Evolutionary conservation across 192 early-diverging fungal genomes (phyloP), one percentile per base, ranked within the genome.

Genomic region (Coemansia sp.): DNA sequence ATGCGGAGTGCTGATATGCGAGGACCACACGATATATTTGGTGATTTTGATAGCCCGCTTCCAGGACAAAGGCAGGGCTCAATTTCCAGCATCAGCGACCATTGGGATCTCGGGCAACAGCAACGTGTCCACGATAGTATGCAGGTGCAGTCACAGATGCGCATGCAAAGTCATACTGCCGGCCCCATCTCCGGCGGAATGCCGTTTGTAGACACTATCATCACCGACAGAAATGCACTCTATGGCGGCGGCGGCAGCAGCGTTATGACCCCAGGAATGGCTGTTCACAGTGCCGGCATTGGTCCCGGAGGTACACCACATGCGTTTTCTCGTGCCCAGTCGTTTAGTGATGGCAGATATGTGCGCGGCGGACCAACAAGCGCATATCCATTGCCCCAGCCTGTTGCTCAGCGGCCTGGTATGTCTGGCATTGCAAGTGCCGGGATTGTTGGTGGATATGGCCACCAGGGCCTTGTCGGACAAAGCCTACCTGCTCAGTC

Each of bases 301-400:
- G 64, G 43, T 0, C 64, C 63, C 15, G 64, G 64, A 34, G 58
- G 53, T 12, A 51, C 62, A 12, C 77, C 59, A 33, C 71, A 69
- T 31, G 48, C 28, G 34, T 79, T 74, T 20, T 21, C 68, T 21
- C 77, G 77, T 57, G 65, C 74, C 12, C 74, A 76, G 63, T 70
- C 74, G 25, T 76, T 66, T 61, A 76, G 59, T 23, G 74, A 76
- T 61, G 37, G 48, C 37, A 34, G 73, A 28, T 75, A 57, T 25
- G 56, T 76, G 74, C 74, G 72, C 8, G 63, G 51, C 13, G 75
- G 70, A 2, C 65, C 77, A 12, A 64, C 68, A 6, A 79, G 77
- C 64, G 77, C 77, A 6, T 79, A 79, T 25, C 71, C 77, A 15
- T 35, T 79, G 60, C 77, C 77, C 12, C 77, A 79, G 64, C 77